Conservation (phyloP, 495 filamentous ascomycete species). For the Penicillium macrosclerotiorum region DNA sequence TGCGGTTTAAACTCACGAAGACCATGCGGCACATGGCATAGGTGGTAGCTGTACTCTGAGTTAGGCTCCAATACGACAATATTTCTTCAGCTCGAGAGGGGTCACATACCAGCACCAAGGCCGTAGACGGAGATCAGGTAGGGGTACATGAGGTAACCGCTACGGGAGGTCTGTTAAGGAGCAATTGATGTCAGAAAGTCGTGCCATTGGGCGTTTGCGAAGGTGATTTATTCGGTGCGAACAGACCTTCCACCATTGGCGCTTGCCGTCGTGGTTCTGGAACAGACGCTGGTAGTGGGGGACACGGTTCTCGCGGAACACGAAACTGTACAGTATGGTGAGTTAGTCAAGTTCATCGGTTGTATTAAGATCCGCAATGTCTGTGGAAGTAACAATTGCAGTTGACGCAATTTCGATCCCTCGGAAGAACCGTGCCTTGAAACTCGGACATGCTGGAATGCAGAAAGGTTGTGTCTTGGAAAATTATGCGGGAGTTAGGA, state of each 20-base stretch:
- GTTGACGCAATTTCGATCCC: constrained; percentile 3
- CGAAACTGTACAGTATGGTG: constrained; percentile 44
- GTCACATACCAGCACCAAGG: constrained; percentile 42
- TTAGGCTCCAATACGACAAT: constrained; percentile 18
- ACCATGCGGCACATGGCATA: constrained; percentile 57
- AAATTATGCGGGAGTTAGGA: not conserved
- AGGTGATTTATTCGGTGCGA: not conserved
- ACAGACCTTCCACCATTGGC: constrained; percentile 87
- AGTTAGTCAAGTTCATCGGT: constrained; percentile 11
- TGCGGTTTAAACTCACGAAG: constrained; percentile 41
- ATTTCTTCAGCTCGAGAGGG: constrained; percentile 37
- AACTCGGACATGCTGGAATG: constrained; percentile 20
- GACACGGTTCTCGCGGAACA: constrained; percentile 85
- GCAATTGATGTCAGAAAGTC: constrained; percentile 8
- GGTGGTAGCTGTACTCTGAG: constrained; percentile 45
- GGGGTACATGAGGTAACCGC: constrained; percentile 64
- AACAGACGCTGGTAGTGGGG: constrained; percentile 79
- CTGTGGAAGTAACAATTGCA: constrained; percentile 11
- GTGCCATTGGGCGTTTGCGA: constrained; percentile 5
- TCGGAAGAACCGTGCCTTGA: constrained; percentile 13
- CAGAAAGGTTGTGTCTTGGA: not conserved
- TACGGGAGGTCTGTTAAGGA: constrained; percentile 56
- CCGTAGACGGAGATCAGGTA: constrained; percentile 73
- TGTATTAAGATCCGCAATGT: not conserved
- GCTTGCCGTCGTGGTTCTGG: constrained; percentile 75